phyloP scores from a whole-genome alignment of 2,329 filamentous ascomycete species.

The Zelopaecilomyces penicillatus region DNA sequence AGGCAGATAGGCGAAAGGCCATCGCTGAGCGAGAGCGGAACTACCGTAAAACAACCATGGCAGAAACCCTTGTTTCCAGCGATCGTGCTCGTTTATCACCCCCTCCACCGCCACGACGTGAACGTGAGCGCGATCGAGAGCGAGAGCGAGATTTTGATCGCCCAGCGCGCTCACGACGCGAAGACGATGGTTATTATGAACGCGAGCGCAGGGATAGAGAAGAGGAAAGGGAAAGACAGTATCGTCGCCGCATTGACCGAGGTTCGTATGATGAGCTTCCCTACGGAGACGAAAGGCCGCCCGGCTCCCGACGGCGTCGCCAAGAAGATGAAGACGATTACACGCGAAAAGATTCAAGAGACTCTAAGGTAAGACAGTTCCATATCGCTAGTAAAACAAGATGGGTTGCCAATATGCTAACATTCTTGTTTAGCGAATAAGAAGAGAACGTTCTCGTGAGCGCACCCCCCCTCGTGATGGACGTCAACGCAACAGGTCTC shows the following conservation, averaged over 20 bases:
- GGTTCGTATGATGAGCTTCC: conserved; percentile 81
- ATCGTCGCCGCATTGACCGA: conserved; percentile 69
- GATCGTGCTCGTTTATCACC: conserved; percentile 41
- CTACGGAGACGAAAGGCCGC: conserved; percentile 69
- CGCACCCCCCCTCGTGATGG: conserved; percentile 51
- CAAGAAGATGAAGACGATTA: conserved; percentile 68
- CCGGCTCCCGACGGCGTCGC: conserved; percentile 63
- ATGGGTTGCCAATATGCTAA: conserved; percentile 17
- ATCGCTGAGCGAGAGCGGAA: conserved; percentile 91
- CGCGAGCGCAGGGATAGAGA: conserved; percentile 82
- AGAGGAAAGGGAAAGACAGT: conserved; percentile 80
- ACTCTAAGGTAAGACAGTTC: conserved; percentile 49
- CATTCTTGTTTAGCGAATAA: conserved; percentile 38
- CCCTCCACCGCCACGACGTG: conserved; percentile 32
- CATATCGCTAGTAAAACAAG: no score
- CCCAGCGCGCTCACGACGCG: conserved; percentile 46
- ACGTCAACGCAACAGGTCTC: conserved; percentile 49
- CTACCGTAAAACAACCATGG: conserved; percentile 72
- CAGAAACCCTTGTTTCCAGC: conserved; percentile 49
- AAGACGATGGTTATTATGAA: conserved; percentile 65
- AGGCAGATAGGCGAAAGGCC: conserved; percentile 87
- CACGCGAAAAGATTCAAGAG: conserved; percentile 56
- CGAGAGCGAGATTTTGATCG: conserved; percentile 41
- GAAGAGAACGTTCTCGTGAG: conserved; percentile 52
- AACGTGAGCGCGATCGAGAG: conserved; percentile 36